These are phyloP conservation scores for Solanum chaucha DNA, from an alignment of 257 asterid genomes.

Conservation along the genomic window DNA sequence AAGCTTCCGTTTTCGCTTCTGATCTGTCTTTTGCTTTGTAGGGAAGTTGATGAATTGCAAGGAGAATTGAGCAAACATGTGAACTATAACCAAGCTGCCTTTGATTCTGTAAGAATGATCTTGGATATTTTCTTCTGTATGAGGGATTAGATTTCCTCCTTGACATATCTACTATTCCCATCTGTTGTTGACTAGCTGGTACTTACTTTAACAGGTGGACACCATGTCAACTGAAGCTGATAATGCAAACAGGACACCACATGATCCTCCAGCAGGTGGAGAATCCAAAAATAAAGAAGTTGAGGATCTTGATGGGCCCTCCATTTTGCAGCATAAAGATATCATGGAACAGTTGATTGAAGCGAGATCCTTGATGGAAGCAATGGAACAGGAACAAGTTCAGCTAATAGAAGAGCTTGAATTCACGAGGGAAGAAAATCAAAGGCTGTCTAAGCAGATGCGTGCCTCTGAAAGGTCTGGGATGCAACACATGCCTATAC, in stretches of 20 bases:
- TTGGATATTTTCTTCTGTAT: conserved; percentile 17
- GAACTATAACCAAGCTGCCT: conserved; percentile 27
- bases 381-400: conserved; percentile 42
- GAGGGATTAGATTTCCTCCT: conserved; percentile 1
- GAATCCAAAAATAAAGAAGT: conserved; percentile 9
- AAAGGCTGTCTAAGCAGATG: conserved; percentile 23
- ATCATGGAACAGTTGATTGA: conserved; percentile 39
- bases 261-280: conserved; percentile 12
- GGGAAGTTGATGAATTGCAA: conserved; percentile 43
- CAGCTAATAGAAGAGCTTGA: conserved; percentile 39
- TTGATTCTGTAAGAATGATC: conserved; percentile 28
- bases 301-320: conserved; percentile 7
- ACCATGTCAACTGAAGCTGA: conserved; percentile 16
- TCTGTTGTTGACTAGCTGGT: neutral
- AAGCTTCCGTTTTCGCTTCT: neutral
- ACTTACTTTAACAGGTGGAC: conserved; percentile 27
- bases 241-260: conserved; percentile 18
- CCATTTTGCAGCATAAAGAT: conserved; percentile 21
- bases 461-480: conserved; percentile 7
- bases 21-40: conserved; percentile 9
- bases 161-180: neutral
- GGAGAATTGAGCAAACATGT: conserved; percentile 20
- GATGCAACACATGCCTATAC: conserved; percentile 2
- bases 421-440: conserved; percentile 29
- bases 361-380: conserved; percentile 33